phyloP scores from a whole-genome alignment of 73 alveolate genomes.

The Symbiodinium natans region DNA sequence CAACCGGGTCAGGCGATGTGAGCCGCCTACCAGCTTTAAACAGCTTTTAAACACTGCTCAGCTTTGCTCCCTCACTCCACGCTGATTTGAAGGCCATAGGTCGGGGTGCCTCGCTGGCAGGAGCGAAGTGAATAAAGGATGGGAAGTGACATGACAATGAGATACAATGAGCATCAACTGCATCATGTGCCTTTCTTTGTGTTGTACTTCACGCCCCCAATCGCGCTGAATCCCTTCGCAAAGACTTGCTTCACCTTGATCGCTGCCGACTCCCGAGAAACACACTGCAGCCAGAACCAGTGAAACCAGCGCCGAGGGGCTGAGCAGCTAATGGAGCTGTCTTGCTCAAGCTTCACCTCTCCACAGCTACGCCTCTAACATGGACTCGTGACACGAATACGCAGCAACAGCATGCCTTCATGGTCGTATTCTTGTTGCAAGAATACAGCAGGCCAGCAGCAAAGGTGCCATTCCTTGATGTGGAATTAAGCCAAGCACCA shows the following conservation, averaged over 20 bases:
- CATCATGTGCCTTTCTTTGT: constrained; percentile 19
- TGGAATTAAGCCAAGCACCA: not conserved
- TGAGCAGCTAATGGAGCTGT: constrained; percentile 55
- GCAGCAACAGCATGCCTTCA: constrained; percentile 13
- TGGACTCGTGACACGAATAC: too few species aligned
- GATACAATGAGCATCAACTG: too few species aligned
- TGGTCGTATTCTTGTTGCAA: constrained; percentile 78
- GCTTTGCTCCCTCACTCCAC: constrained; percentile 20
- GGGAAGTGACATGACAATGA: too few species aligned
- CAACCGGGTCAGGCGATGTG: too few species aligned
- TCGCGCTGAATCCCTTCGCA: constrained; percentile 46
- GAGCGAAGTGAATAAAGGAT: too few species aligned
- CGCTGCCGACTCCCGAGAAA: not conserved
- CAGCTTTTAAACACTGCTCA: not conserved
- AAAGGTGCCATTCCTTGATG: constrained; percentile 27
- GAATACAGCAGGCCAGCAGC: constrained; percentile 25
- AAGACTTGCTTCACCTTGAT: constrained; percentile 30
- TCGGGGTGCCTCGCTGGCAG: constrained; percentile 3
- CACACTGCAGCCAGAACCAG: too few species aligned
- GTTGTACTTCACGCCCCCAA: constrained; percentile 55
- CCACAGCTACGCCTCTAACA: not conserved
- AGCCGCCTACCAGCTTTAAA: too few species aligned
- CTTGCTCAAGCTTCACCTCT: constrained; percentile 62
- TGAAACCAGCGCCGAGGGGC: not conserved
- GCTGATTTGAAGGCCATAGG: constrained; percentile 58